Percentiles rank a stretch among this genome's conserved stretches.
Conservation (phyloP, 495 filamentous ascomycete species). For the Podospora bellae-mahoneyi region DNA sequence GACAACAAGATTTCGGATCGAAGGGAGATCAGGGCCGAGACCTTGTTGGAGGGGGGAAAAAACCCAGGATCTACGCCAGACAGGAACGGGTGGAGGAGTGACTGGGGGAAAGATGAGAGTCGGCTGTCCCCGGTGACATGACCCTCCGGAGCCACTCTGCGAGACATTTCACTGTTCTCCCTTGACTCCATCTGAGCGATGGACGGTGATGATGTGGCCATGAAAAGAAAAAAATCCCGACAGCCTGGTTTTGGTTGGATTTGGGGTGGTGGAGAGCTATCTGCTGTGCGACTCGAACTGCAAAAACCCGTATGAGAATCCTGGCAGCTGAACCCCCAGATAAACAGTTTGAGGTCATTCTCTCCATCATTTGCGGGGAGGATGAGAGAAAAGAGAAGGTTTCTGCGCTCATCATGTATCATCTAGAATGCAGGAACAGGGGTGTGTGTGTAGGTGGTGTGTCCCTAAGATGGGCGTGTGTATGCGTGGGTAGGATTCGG, state of each 20-base stretch:
- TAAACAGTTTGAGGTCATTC: neutral
- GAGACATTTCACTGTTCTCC: neutral
- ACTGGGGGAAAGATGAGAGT: too few relatives aligned
- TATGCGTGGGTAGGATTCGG: neutral
- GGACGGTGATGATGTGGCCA: neutral
- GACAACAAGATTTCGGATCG: neutral
- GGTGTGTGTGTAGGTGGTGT: neutral
- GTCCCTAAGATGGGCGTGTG: too few relatives aligned
- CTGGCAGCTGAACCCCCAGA: neutral
- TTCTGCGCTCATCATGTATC: neutral
- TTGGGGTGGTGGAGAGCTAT: neutral
- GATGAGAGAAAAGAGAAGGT: neutral
- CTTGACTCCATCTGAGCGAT: neutral
- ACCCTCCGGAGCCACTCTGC: neutral
- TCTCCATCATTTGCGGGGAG: neutral
- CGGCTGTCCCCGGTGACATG: neutral
- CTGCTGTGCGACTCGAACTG: neutral
- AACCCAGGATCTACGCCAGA: neutral
- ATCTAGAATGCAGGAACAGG: neutral
- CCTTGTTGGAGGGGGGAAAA: neutral
- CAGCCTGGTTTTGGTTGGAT: neutral
- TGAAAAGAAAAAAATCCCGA: neutral
- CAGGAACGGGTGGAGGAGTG: neutral
- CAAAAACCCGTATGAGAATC: neutral
- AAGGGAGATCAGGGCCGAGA: neutral